Evolutionary conservation across 2,329 filamentous ascomycete genomes (phyloP).

Genomic region (Sclerotinia sclerotiorum): DNA sequence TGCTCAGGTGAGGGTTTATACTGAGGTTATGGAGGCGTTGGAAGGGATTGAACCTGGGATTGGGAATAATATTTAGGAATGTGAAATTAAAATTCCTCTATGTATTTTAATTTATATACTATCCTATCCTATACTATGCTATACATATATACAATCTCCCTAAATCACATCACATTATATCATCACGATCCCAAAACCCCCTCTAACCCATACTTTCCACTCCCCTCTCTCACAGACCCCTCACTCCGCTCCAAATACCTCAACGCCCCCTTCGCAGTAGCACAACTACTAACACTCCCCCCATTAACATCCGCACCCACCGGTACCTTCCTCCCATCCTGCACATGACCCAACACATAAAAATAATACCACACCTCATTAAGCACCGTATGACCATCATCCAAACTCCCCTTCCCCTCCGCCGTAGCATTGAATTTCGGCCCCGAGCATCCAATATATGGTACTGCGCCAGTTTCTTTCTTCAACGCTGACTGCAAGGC

Average conservation of each 20-base stretch:
- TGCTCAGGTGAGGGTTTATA: constrained; percentile 44
- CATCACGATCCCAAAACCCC: not conserved
- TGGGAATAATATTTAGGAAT: constrained; percentile 27
- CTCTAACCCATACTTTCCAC: constrained; percentile 11
- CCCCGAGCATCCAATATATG: constrained; percentile 62
- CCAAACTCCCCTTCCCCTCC: constrained; percentile 53
- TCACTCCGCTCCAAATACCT: constrained; percentile 53
- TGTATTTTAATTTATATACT: not conserved
- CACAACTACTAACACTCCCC: constrained; percentile 54
- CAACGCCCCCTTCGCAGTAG: constrained; percentile 52
- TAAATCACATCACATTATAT: not conserved
- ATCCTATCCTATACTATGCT: not conserved
- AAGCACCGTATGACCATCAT: constrained; percentile 57
- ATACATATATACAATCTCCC: too few relatives aligned
- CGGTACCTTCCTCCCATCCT: constrained; percentile 44
- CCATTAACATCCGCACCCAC: constrained; percentile 46
- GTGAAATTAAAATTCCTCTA: not conserved
- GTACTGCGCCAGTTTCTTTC: constrained; percentile 52
- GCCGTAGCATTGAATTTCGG: constrained; percentile 60
- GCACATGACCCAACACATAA: constrained; percentile 58
- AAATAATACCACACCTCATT: constrained; percentile 68
- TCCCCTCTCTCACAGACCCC: constrained; percentile 7
- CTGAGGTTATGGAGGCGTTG: constrained; percentile 46
- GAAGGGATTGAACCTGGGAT: constrained; percentile 47
- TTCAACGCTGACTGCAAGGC: constrained; percentile 53